Percentiles rank a stretch among this genome's conserved stretches.
These are phyloP conservation scores for Aspergillus heteromorphus DNA, from an alignment of 495 filamentous ascomycete genomes.

Conservation along the genomic window DNA sequence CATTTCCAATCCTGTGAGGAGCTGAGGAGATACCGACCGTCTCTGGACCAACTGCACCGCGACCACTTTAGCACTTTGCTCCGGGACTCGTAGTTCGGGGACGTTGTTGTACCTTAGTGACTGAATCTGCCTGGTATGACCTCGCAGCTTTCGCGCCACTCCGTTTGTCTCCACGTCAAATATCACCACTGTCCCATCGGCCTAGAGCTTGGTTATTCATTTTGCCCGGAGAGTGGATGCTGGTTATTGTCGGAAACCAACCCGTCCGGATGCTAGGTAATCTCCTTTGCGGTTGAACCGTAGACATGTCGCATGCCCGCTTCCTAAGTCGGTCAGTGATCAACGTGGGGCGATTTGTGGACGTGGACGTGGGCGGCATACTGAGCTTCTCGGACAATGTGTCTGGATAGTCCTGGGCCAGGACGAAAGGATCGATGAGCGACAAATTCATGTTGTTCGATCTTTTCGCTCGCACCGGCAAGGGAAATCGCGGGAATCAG, in stretches of 20 bases:
- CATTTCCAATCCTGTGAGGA: slow-evolving; percentile 94
- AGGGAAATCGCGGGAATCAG: not conserved
- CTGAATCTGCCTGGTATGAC: slow-evolving; percentile 86
- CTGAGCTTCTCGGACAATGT: slow-evolving; percentile 78
- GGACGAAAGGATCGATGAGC: slow-evolving; percentile 72
- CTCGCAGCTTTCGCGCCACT: slow-evolving; percentile 84
- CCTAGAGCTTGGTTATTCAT: slow-evolving; percentile 32
- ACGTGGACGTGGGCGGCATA: slow-evolving; percentile 30
- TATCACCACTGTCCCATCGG: slow-evolving; percentile 88
- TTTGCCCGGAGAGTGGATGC: not conserved
- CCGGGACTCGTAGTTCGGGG: not conserved
- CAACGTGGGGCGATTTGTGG: not conserved
- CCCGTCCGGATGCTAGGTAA: slow-evolving; percentile 87
- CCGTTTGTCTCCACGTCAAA: slow-evolving; percentile 97
- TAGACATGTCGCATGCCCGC: slow-evolving; percentile 62
- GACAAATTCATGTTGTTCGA: slow-evolving; percentile 64
- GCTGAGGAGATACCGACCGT: slow-evolving; percentile 88
- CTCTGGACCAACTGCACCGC: slow-evolving; percentile 75
- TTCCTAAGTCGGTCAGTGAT: slow-evolving; percentile 35
- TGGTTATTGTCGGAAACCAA: slow-evolving; percentile 26
- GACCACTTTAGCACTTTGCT: slow-evolving; percentile 12
- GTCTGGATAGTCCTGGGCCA: slow-evolving; percentile 94
- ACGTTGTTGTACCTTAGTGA: slow-evolving; percentile 54
- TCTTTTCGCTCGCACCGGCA: not conserved
- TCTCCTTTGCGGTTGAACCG: slow-evolving; percentile 94